A percentile compares a stretch with the other conserved stretches of the same genome.
These are phyloP conservation scores for Phalaenopsis aphrodite DNA, from an alignment of 106 monocot genomes.

Conservation along the genomic window DNA sequence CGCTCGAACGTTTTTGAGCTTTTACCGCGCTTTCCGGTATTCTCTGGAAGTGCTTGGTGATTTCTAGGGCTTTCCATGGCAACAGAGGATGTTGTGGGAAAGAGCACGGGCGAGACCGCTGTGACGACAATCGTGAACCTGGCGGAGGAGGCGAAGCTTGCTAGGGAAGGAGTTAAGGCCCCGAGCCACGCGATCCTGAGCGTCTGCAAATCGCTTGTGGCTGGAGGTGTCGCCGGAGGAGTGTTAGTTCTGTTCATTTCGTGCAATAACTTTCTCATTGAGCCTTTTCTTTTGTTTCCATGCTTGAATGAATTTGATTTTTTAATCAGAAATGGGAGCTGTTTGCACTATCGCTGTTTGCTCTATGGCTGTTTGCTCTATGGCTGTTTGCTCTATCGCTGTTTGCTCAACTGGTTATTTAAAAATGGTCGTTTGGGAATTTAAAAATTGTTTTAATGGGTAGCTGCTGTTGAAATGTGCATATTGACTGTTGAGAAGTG, in stretches of 20 bases:
- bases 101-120: conserved; percentile 82
- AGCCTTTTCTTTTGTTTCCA: background rate
- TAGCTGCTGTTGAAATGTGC: background rate
- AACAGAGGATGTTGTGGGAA: conserved; percentile 89
- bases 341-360: background rate
- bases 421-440: background rate
- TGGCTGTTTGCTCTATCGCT: no score
- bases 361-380: no score
- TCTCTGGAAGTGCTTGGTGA: background rate
- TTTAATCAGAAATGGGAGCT: background rate
- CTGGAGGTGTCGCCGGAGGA: conserved; percentile 95
- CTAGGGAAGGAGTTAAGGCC: conserved; percentile 83
- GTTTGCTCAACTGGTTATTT: background rate
- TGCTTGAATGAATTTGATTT: background rate
- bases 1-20: background rate
- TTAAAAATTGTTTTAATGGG: background rate
- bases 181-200: conserved; percentile 68
- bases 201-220: conserved; percentile 82
- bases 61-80: conserved; percentile 36
- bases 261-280: background rate
- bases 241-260: conserved; percentile 40
- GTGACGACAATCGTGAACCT: conserved; percentile 89
- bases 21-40: background rate
- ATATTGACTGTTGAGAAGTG: background rate
- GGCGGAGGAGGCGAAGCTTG: conserved; percentile 95